These are phyloP conservation scores for Microbotryum lychnidis-dioicae DNA, from an alignment of 1,284 basidiomycete genomes.

Conservation along the genomic window DNA sequence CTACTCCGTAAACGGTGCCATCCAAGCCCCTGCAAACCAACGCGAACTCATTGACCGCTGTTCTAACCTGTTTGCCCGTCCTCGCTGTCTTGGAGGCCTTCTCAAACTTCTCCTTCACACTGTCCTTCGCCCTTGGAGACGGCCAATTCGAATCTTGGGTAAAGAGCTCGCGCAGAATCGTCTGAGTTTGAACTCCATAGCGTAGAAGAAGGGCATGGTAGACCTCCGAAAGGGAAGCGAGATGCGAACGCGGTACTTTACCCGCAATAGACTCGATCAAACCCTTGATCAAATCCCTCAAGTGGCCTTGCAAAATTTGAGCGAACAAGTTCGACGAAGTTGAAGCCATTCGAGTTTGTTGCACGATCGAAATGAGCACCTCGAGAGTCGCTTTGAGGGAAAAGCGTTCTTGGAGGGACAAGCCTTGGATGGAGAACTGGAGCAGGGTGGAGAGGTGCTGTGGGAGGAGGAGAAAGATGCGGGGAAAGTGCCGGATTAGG, in stretches of 20 bases:
- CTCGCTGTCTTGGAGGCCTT: constrained; percentile 23
- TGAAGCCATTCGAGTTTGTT: constrained; percentile 29
- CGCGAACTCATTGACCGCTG: constrained; percentile 32
- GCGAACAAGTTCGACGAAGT: constrained; percentile 15
- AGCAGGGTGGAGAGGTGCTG: constrained; percentile 25
- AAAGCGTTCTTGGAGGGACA: constrained; percentile 34
- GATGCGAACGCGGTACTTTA: constrained; percentile 30
- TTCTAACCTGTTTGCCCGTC: constrained; percentile 27
- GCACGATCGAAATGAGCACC: constrained; percentile 28
- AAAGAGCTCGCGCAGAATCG: constrained; percentile 25
- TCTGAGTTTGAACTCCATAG: constrained; percentile 25
- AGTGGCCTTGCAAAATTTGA: constrained; percentile 9
- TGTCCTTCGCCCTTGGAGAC: constrained; percentile 14
- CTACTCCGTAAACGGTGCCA: constrained; percentile 29
- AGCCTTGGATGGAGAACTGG: constrained; percentile 22
- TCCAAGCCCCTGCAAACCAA: constrained; percentile 32
- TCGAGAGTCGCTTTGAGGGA: constrained; percentile 31
- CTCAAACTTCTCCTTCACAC: constrained; percentile 28
- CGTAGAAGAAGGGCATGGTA: constrained; percentile 34
- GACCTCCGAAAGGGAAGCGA: constrained; percentile 32
- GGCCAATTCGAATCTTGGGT: constrained; percentile 15
- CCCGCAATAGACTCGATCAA: constrained; percentile 27
- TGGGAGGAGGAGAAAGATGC: constrained; percentile 21
- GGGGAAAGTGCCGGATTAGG: constrained; percentile 20
- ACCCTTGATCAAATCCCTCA: constrained; percentile 17